Percentiles rank a stretch among this genome's conserved stretches.
phyloP scores from a whole-genome alignment of 768 basidiomycete species.

The Kwoniella heveanensis region DNA sequence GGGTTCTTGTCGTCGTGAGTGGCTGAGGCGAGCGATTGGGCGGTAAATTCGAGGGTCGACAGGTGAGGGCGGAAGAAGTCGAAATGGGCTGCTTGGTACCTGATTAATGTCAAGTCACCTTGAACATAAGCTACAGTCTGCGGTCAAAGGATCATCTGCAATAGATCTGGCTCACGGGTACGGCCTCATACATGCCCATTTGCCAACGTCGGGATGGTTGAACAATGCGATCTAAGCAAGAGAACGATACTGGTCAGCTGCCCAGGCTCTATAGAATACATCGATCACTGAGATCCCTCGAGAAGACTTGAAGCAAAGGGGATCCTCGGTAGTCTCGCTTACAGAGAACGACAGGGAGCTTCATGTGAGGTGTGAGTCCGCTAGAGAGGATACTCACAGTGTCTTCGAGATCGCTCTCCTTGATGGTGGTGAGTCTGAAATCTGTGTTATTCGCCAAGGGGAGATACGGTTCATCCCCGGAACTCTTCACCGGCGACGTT shows the following conservation, averaged over 20 bases:
- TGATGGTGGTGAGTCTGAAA: conserved; percentile 9
- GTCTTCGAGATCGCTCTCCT: conserved; percentile 7
- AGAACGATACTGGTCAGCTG: too few relatives aligned
- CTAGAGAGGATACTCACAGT: background rate
- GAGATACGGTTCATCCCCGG: conserved; percentile 5
- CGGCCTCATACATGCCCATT: conserved; percentile 12
- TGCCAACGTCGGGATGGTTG: conserved; percentile 16
- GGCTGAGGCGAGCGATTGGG: background rate
- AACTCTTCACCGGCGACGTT: background rate
- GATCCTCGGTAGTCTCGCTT: too few relatives aligned
- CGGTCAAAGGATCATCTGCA: too few relatives aligned
- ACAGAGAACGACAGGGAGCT: too few relatives aligned
- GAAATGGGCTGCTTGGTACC: background rate
- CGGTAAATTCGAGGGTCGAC: background rate
- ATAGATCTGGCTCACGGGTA: conserved; percentile 9
- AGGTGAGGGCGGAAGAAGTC: conserved; percentile 6
- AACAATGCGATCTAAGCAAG: conserved; percentile 6
- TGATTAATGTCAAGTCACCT: background rate
- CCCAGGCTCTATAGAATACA: conserved; percentile 1
- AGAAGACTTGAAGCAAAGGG: too few relatives aligned
- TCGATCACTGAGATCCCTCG: too few relatives aligned
- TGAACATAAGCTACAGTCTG: background rate
- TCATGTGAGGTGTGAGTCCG: too few relatives aligned
- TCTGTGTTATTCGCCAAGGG: conserved; percentile 2
- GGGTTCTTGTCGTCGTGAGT: background rate